Evolutionary conservation across 495 filamentous ascomycete species (phyloP), one percentile per base, ranked within the genome.

Genomic region (Annulohypoxylon maeteangense): DNA sequence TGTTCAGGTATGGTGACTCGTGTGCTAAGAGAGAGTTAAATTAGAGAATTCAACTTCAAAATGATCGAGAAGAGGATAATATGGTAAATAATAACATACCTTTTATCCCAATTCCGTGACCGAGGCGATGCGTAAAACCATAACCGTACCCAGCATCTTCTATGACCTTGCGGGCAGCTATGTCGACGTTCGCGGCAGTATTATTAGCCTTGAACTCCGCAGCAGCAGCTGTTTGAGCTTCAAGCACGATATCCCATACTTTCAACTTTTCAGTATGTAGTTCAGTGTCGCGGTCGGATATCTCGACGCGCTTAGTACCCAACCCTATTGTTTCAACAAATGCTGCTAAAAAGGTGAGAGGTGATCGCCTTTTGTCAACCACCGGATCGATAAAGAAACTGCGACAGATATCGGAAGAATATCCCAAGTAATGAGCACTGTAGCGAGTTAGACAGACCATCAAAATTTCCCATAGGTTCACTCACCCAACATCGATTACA

Each of bases 101-200:
- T 77, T 88, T 89, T 31, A 89, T 87, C 5, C 86, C 87, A 31
- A 88, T 85, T 5, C 86, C 83, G 55, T 89, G 87, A 7, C 86
- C 85, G 2, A 88, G 77, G 1, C 87, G 82, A 71, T 89, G 87
- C n/a, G 85, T 86, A 61, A 88, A 88, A 0, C 75, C 78, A 23
- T 78, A 72, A 1, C 81, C 85, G 62, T 87, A 87, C 0, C 85
- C 86, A 1, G 85, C 84, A 7, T 76, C 74, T 7, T 74, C 74
- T 60, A 89, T 89, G 12, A 89, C 79, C 0, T 70, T 70, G 6
- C 85, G 78, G 14, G 86, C 86, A 4, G 86, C 86, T 55, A 87
- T 81, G 67, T 88, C 86, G 11, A 88, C 81, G 23, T 72, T 80
- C 7, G 85, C 86, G 0, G 85, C 85, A 0, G 80, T 85, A 14